Evolutionary conservation across 495 filamentous ascomycete species (phyloP).

Genomic region (Trichoderma asperelloides): DNA sequence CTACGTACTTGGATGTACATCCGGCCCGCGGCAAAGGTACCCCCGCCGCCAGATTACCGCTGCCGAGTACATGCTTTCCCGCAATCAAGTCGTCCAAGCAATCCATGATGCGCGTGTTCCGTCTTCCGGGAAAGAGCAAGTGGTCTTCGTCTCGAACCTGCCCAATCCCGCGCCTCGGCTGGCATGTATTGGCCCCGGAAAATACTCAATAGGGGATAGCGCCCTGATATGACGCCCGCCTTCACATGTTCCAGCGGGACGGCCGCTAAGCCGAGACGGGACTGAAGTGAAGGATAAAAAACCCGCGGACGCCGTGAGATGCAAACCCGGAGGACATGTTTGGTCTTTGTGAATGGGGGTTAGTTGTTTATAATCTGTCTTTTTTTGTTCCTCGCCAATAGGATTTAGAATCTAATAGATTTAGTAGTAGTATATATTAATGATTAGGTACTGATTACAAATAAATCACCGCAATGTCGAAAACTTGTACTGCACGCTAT

Average conservation of each 20-base stretch:
- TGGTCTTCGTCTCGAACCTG: background rate
- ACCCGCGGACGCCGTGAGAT: conserved; percentile 6
- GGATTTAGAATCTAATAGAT: too few species aligned
- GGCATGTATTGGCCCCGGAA: background rate
- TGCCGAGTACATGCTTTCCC: background rate
- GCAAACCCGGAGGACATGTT: background rate
- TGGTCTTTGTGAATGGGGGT: background rate
- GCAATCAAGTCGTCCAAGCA: background rate
- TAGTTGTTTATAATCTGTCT: background rate
- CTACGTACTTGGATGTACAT: too few species aligned
- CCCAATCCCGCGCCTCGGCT: background rate
- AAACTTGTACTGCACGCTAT: too few species aligned
- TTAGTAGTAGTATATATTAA: background rate
- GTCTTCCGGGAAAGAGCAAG: background rate
- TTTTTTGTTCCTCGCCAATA: too few species aligned
- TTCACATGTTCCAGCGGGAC: background rate
- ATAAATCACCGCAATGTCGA: background rate
- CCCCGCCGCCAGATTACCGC: background rate
- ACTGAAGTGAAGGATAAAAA: background rate
- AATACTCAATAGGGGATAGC: background rate
- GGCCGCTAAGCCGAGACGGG: background rate
- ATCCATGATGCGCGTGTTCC: background rate
- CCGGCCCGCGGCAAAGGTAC: background rate
- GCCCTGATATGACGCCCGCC: background rate
- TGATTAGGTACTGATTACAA: background rate